A percentile compares a stretch with the other conserved stretches of the same genome.
These are phyloP conservation scores for Fusarium lateritium DNA, from an alignment of 2,329 filamentous ascomycete species.

Conservation along the genomic window DNA sequence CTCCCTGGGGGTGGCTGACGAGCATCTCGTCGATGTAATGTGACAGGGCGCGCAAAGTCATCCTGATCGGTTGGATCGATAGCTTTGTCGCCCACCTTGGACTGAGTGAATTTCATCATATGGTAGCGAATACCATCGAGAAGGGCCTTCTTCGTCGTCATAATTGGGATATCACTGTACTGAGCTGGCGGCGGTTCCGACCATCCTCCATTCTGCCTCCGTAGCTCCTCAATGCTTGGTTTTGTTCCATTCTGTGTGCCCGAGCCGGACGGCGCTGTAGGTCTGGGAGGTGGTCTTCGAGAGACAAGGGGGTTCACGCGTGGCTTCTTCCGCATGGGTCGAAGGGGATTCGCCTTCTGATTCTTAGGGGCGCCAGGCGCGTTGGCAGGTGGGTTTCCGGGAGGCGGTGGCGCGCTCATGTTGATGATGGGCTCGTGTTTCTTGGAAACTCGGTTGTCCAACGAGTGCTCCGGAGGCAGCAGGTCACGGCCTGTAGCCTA, in stretches of 20 bases:
- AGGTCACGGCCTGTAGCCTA: slow-evolving; percentile 36
- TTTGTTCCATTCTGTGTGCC: slow-evolving; percentile 50
- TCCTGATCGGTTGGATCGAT: slow-evolving; percentile 78
- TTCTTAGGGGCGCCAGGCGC: slow-evolving; percentile 52
- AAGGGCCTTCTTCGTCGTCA: slow-evolving; percentile 86
- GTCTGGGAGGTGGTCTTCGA: slow-evolving; percentile 55
- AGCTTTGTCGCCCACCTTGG: slow-evolving; percentile 70
- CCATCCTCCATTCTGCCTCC: slow-evolving; percentile 70
- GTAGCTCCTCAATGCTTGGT: slow-evolving; percentile 59
- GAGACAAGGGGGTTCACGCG: slow-evolving; percentile 76
- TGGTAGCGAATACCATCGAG: slow-evolving; percentile 88
- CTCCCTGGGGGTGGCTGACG: slow-evolving; percentile 76
- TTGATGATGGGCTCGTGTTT: slow-evolving; percentile 27
- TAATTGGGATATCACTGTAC: slow-evolving; percentile 75
- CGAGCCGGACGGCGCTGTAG: slow-evolving; percentile 41
- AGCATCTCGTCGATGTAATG: slow-evolving; percentile 90
- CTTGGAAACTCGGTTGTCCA: slow-evolving; percentile 1
- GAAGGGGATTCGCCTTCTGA: slow-evolving; percentile 56
- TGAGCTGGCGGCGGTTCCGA: slow-evolving; percentile 64
- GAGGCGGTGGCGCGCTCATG: slow-evolving; percentile 63
- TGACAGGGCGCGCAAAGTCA: slow-evolving; percentile 89
- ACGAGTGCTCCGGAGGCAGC: slow-evolving; percentile 24
- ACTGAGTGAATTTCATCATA: slow-evolving; percentile 82
- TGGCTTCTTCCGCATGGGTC: slow-evolving; percentile 59
- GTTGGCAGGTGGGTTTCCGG: slow-evolving; percentile 42